Base-by-base conservation (phyloP, 2,329 filamentous ascomycete genomes). In the Trichoderma pleuroti region DNA sequence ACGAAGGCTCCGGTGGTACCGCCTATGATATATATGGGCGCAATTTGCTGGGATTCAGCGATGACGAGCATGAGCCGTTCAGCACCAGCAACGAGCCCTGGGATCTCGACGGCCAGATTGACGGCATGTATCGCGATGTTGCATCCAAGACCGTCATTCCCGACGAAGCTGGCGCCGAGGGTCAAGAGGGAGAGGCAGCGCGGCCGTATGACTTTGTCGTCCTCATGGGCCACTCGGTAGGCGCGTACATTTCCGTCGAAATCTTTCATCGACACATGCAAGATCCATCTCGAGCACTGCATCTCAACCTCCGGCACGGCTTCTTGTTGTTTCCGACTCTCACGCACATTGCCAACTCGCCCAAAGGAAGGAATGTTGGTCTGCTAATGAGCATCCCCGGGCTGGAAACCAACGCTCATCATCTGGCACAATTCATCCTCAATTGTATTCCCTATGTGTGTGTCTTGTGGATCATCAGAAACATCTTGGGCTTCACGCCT, bases 291-390 rank as follows among this genome's bases (percentile, higher is more conserved):
- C 70, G 76, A 14, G 78, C 78, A 1, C 79, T 81, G n/a, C 76
- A 80, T 59, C 76, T 86, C n/a, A 78, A 76, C 12, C 80, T 89
- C 26, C 78, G 77, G 42, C 81, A 84, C 32, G 91, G 86, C 1
- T 83, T 93, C 54, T 83, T 94, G 70, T 84, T 94, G 21, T 93
- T 93, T 77, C 91, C 92, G 1, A 93, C 92, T 1, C 85, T 94
- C 46, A 86, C 90, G n/a, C 87, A 93, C 79, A 90, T 94, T 72
- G 88, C 88, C 11, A 80, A 82, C 70, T 92, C 90, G 1, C 84
- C 86, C 0, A 88, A 84, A 32, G 92, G 92, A 1, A 80, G 80
- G 69, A 85, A 85, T 61, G 67, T 79, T 18, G 73, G 74, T 46
- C 73, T 82, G 5, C 75, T 88, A 6, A 81, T 81, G 3, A 77